phyloP scores from a whole-genome alignment of 2,329 filamentous ascomycete genomes.

The Scopulariopsis brevicaulis region DNA sequence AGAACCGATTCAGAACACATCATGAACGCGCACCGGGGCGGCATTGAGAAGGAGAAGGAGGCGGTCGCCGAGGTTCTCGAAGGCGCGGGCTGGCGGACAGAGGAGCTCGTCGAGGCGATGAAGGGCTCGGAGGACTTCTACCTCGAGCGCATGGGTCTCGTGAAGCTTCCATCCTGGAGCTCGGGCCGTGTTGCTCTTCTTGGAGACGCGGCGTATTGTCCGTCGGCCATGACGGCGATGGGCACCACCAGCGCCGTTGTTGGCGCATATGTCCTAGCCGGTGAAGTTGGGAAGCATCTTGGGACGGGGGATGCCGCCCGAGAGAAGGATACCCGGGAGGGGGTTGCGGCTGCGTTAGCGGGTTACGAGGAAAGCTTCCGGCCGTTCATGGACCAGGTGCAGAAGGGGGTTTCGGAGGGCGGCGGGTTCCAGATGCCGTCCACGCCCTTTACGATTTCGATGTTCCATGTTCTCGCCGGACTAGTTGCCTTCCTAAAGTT shows the following conservation, averaged over 20 bases:
- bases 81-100: slow-evolving; percentile 28
- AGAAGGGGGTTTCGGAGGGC: slow-evolving; percentile 6
- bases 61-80: slow-evolving; percentile 23
- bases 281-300: slow-evolving; percentile 28
- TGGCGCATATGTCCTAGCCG: slow-evolving; percentile 44
- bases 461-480: not conserved
- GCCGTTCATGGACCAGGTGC: slow-evolving; percentile 29
- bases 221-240: slow-evolving; percentile 35
- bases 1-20: slow-evolving; percentile 13
- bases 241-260: slow-evolving; percentile 36
- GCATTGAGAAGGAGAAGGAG: slow-evolving; percentile 24
- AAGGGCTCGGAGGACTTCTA: slow-evolving; percentile 32
- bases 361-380: slow-evolving; percentile 31
- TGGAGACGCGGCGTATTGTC: slow-evolving; percentile 42
- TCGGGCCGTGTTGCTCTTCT: slow-evolving; percentile 34
- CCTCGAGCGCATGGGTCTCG: slow-evolving; percentile 27
- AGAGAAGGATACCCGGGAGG: slow-evolving; percentile 2
- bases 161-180: slow-evolving; percentile 31
- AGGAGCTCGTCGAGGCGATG: slow-evolving; percentile 29
- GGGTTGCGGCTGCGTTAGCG: slow-evolving; percentile 20
- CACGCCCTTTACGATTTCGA: slow-evolving; percentile 1
- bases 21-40: slow-evolving; percentile 15
- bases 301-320: slow-evolving; percentile 17
- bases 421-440: not conserved
- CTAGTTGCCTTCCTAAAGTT: not conserved